phyloP scores from a whole-genome alignment of 768 basidiomycete species.

The Fistulinella prunicolor region DNA sequence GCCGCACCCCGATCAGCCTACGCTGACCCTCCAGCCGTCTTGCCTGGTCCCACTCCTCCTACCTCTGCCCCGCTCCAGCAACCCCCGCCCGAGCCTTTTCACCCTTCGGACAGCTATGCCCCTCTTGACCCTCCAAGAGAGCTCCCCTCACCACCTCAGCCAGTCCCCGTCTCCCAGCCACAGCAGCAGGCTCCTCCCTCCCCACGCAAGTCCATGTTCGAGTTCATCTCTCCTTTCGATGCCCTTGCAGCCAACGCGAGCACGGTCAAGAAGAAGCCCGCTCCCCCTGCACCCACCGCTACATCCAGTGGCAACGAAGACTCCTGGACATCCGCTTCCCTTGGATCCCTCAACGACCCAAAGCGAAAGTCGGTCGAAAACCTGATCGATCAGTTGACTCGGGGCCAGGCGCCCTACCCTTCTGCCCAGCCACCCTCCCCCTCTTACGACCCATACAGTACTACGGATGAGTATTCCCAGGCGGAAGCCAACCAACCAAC shows the following conservation, averaged over 20 bases:
- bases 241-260: constrained; percentile 54
- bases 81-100: constrained; percentile 1
- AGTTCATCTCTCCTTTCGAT: constrained; percentile 82
- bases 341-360: constrained; percentile 39
- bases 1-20: constrained; percentile 50
- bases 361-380: constrained; percentile 85
- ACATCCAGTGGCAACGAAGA: constrained; percentile 53
- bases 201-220: constrained; percentile 79
- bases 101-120: not conserved
- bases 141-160: constrained; percentile 20
- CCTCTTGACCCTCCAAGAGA: constrained; percentile 18
- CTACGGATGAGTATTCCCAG: constrained; percentile 47
- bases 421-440: constrained; percentile 38
- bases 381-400: constrained; percentile 68
- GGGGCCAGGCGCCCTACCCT: constrained; percentile 37
- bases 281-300: constrained; percentile 43
- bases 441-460: constrained; percentile 35
- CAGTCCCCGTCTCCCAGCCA: constrained; percentile 23
- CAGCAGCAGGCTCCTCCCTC: constrained; percentile 57
- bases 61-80: constrained; percentile 49
- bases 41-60: constrained; percentile 20
- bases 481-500: constrained; percentile 30
- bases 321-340: constrained; percentile 46
- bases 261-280: constrained; percentile 67
- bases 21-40: constrained; percentile 44